Conservation (phyloP, 1,284 basidiomycete genomes). For the Apiotrichum gracile region DNA sequence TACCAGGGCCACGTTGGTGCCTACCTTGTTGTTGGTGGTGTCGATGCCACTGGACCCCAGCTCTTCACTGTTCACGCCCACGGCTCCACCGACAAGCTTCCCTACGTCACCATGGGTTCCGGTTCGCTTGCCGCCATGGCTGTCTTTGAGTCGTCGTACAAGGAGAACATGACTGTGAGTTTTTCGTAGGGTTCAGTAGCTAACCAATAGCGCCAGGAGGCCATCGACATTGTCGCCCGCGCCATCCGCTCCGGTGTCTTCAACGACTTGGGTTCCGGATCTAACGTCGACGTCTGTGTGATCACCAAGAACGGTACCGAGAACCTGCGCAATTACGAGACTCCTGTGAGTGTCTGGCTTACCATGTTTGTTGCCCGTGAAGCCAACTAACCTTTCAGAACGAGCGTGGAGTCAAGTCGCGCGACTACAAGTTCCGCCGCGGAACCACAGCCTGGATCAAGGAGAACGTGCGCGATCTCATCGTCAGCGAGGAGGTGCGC, state of each 20-base stretch:
- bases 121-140: constrained; percentile 97
- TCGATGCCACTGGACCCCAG: constrained; percentile 86
- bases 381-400: constrained; percentile 51
- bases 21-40: constrained; percentile 93
- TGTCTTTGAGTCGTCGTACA: constrained; percentile 88
- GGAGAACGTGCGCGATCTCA: constrained; percentile 64
- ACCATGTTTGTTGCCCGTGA: no score
- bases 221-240: constrained; percentile 73
- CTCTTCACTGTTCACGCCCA: constrained; percentile 96
- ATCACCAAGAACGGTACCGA: constrained; percentile 79
- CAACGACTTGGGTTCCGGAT: constrained; percentile 97
- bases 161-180: constrained; percentile 69
- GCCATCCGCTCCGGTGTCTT: constrained; percentile 96
- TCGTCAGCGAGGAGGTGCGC: constrained; percentile 63
- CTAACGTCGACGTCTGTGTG: constrained; percentile 94
- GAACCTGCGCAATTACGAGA: constrained; percentile 84
- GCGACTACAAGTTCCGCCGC: constrained; percentile 72
- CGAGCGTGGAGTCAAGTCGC: constrained; percentile 69
- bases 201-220: constrained; percentile 63
- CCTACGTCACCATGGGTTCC: constrained; percentile 98
- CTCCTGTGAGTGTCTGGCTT: constrained; percentile 61
- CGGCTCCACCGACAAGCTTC: constrained; percentile 96
- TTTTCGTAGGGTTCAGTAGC: neutral
- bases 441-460: constrained; percentile 85
- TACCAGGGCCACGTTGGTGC: constrained; percentile 94